A percentile compares a stretch with the other conserved stretches of the same genome.
These are phyloP conservation scores for Krasilnikovozyma curviuscula DNA, from an alignment of 768 basidiomycete species.

Conservation along the genomic window DNA sequence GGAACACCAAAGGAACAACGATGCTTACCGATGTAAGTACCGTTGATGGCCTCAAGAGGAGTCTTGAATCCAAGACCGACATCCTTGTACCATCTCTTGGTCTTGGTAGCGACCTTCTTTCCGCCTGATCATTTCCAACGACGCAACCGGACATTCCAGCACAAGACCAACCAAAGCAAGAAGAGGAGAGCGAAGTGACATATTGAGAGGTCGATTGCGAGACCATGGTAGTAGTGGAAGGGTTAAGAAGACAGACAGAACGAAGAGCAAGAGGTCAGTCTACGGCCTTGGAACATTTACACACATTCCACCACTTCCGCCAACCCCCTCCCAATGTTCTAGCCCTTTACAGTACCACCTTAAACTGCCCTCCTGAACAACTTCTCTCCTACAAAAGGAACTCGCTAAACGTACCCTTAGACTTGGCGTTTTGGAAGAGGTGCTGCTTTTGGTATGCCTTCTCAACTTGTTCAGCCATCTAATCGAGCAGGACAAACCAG, in stretches of 20 bases:
- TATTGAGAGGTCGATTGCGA: no score
- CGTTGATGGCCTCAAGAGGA: conserved; percentile 81
- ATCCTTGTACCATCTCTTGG: conserved; percentile 98
- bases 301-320: background rate
- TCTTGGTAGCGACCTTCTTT: conserved; percentile 83
- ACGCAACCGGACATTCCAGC: background rate
- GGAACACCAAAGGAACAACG: background rate
- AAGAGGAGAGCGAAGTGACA: background rate
- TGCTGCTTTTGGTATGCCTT: conserved; percentile 96
- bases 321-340: background rate
- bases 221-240: no score
- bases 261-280: background rate
- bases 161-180: background rate
- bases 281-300: background rate
- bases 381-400: no score
- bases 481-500: no score
- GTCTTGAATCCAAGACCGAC: conserved; percentile 95
- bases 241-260: background rate
- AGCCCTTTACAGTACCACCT: background rate
- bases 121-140: conserved; percentile 34
- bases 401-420: conserved; percentile 46
- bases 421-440: conserved; percentile 94
- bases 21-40: conserved; percentile 79
- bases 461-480: conserved; percentile 52
- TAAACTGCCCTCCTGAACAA: no score